Base-by-base conservation (phyloP, 306 rosid species). In the Senna siamea region DNA sequence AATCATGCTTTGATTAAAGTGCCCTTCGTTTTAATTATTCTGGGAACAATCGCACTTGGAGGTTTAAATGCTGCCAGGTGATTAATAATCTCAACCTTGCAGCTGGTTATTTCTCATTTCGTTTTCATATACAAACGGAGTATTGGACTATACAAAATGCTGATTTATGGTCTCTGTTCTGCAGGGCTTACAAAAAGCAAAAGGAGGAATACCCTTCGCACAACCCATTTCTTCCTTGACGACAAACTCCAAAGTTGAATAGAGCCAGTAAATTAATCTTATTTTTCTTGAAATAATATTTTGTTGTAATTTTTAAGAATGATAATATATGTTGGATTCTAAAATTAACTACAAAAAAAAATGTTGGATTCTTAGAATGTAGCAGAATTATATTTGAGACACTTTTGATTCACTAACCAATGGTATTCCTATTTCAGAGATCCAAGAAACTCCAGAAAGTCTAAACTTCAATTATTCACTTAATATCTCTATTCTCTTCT, bases 161-260 rank as follows among this genome's bases (percentile, higher is more conserved):
- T 79, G 9, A 11, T 74, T 73, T 41, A 50, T 2, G 26, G 48
- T 35, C 18, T 76, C 23, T 69, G 44, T 69, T 51, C 23, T 12
- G 15, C 92, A 89, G 94, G 88, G 92, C 97, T 68, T 89, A 87
- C 79, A 87, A 72, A 82, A 88, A 65, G 80, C 88, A 91, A 54
- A 88, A 89, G 82, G 85, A 85, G 75, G 74, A 78, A 20, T 85
- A 85, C 80, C 92, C 92, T 74, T 91, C 97, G 28, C 90, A 91
- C 85, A 87, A 91, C 84, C 97, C 97, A 46, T 89, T 91, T 85
- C 90, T 89, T 75, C 96, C 96, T 61, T 89, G 90, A 89, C 57
- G 53, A 53, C 73, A 38, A 23, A 11, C 37, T 44, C 62, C 41
- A 17, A 1, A 35, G 60, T 20, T 56, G 35, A 52, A 51, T 50